Evolutionary conservation across 169 alveolate species (phyloP), one percentile per base, ranked within the genome.

Genomic region (Plasmodium relictum): DNA sequence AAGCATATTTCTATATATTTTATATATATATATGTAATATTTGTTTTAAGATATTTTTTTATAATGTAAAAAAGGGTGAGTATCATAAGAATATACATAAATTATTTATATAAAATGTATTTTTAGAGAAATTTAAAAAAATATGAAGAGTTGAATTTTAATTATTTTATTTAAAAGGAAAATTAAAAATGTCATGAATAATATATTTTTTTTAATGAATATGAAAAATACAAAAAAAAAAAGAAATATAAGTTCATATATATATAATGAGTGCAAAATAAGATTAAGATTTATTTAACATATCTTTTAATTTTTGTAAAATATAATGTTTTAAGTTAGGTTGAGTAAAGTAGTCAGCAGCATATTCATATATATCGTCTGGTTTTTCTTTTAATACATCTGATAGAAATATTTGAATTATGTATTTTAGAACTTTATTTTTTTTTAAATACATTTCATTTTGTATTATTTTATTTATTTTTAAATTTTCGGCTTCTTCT

Each of bases 401-500:
- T 2, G 56, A 76, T 54, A 76, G 31, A 63, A 76, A 76, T 12
- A 76, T 76, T 16, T 76, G 76, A 44, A 76, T 63, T 5, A 76
- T 39, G 31, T 76, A 76, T 76, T 76, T 76, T 18, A 76, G 26
- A 76, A 63, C 45, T 76, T 76, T 76, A 10, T 76, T 76, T 56
- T 76, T 76, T 41, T 76, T 76, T 66, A 76, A 76, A 76, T 76
- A 76, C 72, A 61, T 66, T 42, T 76, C 88, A 76, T 76, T 76
- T 63, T 76, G 70, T 63, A 76, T n/a, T 24, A 76, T 69, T 18
- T 76, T 76, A 12, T 63, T 61, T 76, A 76, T 76, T 76, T 76
- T 76, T 16, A 48, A 76, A 10, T 76, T 63, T 37, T 76, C 48
- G 3, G 63, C 74, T 76, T 76, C 44, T 31, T 14, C 48, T 42